These are phyloP conservation scores for Yamadazyma jaroonii DNA, from an alignment of 1,139 yeast genomes.

Conservation along the genomic window DNA sequence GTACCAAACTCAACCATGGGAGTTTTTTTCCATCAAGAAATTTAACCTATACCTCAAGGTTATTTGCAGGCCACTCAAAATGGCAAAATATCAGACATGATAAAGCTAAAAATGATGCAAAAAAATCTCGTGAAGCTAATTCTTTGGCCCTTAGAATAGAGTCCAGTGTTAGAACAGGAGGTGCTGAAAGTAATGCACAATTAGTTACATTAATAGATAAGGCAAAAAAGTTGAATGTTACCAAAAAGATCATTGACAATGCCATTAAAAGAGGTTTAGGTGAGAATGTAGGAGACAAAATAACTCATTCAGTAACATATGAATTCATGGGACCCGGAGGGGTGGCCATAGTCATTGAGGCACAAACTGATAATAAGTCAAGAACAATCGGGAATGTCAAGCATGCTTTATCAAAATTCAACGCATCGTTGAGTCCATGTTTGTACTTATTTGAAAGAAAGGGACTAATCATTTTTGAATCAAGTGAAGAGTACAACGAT, in stretches of 20 bases:
- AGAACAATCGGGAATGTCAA: conserved; percentile 77
- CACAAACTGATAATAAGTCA: conserved; percentile 84
- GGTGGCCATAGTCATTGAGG: conserved; percentile 79
- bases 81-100: conserved; percentile 96
- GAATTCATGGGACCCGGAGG: conserved; percentile 96
- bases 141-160: conserved; percentile 72
- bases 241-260: conserved; percentile 80
- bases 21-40: too few relatives aligned
- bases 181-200: conserved; percentile 64
- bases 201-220: conserved; percentile 72
- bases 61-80: conserved; percentile 75
- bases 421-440: conserved; percentile 76
- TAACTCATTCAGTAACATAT: conserved; percentile 50
- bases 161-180: conserved; percentile 61
- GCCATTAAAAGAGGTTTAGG: conserved; percentile 88
- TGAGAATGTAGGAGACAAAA: conserved; percentile 31
- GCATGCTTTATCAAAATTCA: conserved; percentile 68
- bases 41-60: too few relatives aligned
- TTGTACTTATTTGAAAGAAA: conserved; percentile 70
- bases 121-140: conserved; percentile 66
- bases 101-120: conserved; percentile 89
- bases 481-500: conserved; percentile 34
- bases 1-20: too few relatives aligned
- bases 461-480: conserved; percentile 62
- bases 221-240: conserved; percentile 75